phyloP scores from a whole-genome alignment of 306 rosid genomes.

The Malus fusca region DNA sequence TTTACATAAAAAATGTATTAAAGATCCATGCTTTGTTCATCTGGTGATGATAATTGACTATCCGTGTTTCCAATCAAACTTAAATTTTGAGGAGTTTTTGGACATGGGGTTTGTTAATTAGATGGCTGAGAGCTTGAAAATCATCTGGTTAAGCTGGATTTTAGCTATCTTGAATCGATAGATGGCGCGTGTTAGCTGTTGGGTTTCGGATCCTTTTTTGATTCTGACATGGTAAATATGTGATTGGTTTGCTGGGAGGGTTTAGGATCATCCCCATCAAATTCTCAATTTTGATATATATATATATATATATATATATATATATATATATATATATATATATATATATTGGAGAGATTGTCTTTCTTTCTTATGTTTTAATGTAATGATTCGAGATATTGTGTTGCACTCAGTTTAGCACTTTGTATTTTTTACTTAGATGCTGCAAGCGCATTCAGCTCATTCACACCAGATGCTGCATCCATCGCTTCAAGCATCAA shows the following conservation, averaged over 20 bases:
- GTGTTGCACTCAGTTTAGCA: conserved; percentile 1
- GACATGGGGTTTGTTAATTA: background rate
- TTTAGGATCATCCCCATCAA: background rate
- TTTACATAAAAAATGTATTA: conserved; percentile 3
- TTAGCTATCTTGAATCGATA: background rate
- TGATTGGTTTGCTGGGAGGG: conserved; percentile 10
- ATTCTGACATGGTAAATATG: conserved; percentile 20
- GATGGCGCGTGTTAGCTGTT: conserved; percentile 11
- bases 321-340: background rate
- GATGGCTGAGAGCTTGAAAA: conserved; percentile 10
- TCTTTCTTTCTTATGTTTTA: background rate
- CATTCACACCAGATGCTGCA: conserved; percentile 49
- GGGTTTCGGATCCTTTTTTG: conserved; percentile 35
- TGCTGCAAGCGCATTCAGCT: conserved; percentile 23
- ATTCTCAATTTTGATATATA: background rate
- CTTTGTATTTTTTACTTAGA: conserved; percentile 35
- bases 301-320: background rate
- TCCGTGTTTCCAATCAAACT: conserved; percentile 1
- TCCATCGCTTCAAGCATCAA: conserved; percentile 80
- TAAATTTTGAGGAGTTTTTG: conserved; percentile 3
- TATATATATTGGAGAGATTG: background rate
- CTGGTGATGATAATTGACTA: conserved; percentile 14
- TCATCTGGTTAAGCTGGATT: conserved; percentile 10
- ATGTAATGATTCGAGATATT: background rate
- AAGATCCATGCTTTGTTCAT: conserved; percentile 5